These are phyloP conservation scores for Salix purpurea DNA, from an alignment of 345 rosid species.

Conservation along the genomic window DNA sequence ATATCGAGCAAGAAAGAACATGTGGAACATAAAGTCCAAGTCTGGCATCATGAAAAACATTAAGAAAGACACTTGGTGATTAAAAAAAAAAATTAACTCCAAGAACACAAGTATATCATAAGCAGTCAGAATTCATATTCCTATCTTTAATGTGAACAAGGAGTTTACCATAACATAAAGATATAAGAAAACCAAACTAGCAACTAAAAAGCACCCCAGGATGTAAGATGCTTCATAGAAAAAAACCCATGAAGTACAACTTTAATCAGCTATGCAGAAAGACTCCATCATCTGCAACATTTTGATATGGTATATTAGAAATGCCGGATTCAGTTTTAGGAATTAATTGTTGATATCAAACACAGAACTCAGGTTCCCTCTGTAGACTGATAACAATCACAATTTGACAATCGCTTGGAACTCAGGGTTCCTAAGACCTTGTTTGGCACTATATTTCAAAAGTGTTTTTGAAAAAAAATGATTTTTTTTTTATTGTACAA, in stretches of 20 bases:
- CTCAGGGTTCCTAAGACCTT: too few species aligned
- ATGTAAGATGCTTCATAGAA: neutral
- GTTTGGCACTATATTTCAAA: too few species aligned
- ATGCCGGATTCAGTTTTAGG: neutral
- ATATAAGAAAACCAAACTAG: neutral
- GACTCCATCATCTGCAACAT: neutral
- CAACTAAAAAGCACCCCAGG: neutral
- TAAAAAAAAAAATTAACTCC: neutral
- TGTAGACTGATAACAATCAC: neutral
- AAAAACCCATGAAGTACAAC: neutral
- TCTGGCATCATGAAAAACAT: slow-evolving; percentile 40
- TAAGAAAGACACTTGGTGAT: neutral
- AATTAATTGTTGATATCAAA: neutral
- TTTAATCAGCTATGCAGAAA: neutral
- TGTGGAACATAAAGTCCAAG: slow-evolving; percentile 95
- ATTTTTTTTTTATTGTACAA: too few species aligned
- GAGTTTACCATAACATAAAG: neutral
- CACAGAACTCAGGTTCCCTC: too few species aligned
- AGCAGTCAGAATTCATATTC: neutral
- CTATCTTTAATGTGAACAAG: neutral
- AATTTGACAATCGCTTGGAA: neutral
- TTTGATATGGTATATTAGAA: neutral
- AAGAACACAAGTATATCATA: neutral
- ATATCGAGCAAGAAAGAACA: slow-evolving; percentile 98
- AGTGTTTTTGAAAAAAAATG: too few species aligned